Percentiles rank a stretch among this genome's conserved stretches.
These are phyloP conservation scores for Cicer bijugum DNA, from an alignment of 306 rosid species.

Conservation along the genomic window DNA sequence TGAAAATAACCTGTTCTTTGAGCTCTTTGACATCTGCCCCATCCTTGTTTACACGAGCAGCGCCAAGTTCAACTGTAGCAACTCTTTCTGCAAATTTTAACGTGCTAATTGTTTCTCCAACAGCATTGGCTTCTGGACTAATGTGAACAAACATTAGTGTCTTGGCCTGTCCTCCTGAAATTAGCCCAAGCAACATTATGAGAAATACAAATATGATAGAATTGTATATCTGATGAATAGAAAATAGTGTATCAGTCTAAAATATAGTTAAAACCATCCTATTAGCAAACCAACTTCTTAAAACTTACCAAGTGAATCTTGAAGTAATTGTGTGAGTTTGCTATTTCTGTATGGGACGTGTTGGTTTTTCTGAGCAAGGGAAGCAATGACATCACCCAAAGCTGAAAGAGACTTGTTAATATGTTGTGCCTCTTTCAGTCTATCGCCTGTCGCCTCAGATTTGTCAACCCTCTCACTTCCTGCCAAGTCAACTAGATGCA, in stretches of 20 bases:
- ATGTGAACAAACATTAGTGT: conserved; percentile 96
- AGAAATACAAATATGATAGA: conserved; percentile 16
- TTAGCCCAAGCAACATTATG: conserved; percentile 33
- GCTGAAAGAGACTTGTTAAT: conserved; percentile 96
- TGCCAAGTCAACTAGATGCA: conserved; percentile 97
- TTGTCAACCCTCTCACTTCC: conserved; percentile 98
- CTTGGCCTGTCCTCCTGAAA: conserved; percentile 95
- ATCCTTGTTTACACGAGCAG: conserved; percentile 92
- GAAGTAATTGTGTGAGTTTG: conserved; percentile 94
- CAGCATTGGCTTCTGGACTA: conserved; percentile 83
- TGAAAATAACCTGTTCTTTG: conserved; percentile 76
- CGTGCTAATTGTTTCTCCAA: conserved; percentile 87
- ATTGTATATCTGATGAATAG: neutral
- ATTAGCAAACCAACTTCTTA: conserved; percentile 23
- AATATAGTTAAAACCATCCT: conserved; percentile 12
- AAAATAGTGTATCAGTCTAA: conserved; percentile 2
- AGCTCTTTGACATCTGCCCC: conserved; percentile 82
- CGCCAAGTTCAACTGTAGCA: conserved; percentile 93
- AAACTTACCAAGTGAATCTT: conserved; percentile 90
- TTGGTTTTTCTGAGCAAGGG: conserved; percentile 93
- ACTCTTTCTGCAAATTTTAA: conserved; percentile 96
- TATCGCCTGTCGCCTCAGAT: conserved; percentile 96
- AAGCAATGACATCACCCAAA: conserved; percentile 93
- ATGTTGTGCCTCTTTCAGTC: conserved; percentile 94
- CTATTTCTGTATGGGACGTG: conserved; percentile 97